Percentiles rank a stretch among this genome's conserved stretches.
phyloP scores from a whole-genome alignment of 2,329 filamentous ascomycete species.

The Aureobasidium vineae region DNA sequence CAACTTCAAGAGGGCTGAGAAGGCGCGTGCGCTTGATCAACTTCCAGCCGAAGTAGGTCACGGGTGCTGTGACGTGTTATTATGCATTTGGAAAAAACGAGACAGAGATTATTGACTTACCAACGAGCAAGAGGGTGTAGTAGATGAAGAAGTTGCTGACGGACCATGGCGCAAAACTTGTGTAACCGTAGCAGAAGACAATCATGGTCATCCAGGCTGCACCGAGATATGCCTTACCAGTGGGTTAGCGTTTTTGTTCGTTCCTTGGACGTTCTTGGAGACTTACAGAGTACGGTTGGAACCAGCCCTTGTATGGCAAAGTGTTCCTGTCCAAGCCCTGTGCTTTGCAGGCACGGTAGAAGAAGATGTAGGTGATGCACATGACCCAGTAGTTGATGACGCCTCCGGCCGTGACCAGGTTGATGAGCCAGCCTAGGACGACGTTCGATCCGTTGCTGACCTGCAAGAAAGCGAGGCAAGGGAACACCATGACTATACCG shows the following conservation, averaged over 20 bases:
- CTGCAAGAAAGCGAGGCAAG: constrained; percentile 35
- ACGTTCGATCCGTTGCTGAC: constrained; percentile 31
- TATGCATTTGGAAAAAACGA: too few species aligned
- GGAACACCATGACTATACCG: constrained; percentile 42
- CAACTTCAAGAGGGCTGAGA: constrained; percentile 54
- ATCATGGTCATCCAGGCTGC: constrained; percentile 36
- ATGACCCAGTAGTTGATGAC: constrained; percentile 65
- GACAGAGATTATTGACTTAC: too few species aligned
- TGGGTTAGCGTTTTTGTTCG: constrained; percentile 37
- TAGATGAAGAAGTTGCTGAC: constrained; percentile 48
- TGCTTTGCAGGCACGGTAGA: constrained; percentile 54
- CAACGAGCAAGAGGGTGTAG: constrained; percentile 53
- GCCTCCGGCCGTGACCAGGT: constrained; percentile 55
- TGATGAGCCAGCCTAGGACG: constrained; percentile 44
- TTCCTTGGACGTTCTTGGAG: constrained; percentile 46
- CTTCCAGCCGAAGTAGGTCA: constrained; percentile 63
- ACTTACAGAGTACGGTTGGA: constrained; percentile 58
- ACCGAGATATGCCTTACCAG: constrained; percentile 58
- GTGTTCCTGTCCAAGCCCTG: constrained; percentile 53
- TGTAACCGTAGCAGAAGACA: constrained; percentile 57
- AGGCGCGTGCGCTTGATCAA: constrained; percentile 59
- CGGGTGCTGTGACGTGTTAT: constrained; percentile 36
- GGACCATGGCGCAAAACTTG: constrained; percentile 50
- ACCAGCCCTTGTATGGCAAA: constrained; percentile 57
- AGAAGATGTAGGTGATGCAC: constrained; percentile 58